phyloP scores from a whole-genome alignment of 306 rosid genomes.

The Vicia villosa region DNA sequence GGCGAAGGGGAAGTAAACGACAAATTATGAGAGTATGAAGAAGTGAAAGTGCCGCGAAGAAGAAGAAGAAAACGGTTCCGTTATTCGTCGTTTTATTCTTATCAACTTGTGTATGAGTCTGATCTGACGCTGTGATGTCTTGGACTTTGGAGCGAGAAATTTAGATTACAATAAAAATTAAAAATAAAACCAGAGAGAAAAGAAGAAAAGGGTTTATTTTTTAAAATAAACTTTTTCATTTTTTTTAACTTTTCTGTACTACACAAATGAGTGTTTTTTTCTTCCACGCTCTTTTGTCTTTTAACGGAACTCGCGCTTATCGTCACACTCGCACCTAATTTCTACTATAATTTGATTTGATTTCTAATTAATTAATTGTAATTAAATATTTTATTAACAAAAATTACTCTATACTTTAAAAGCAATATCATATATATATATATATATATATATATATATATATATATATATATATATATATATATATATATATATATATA shows the following conservation, averaged over 20 bases:
- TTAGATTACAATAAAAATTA: not conserved
- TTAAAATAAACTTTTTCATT: not conserved
- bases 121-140: conserved; percentile 39
- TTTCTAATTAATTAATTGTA: too few species aligned
- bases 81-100: conserved; percentile 40
- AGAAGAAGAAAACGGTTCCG: conserved; percentile 28
- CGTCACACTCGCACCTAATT: not conserved
- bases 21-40: not conserved
- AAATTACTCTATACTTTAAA: too few species aligned
- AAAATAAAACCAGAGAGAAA: not conserved
- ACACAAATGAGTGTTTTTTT: not conserved
- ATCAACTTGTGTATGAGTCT: conserved; percentile 42
- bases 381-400: too few species aligned
- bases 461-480: too few species aligned
- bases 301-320: not conserved
- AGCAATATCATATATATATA: too few species aligned
- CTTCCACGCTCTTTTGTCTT: conserved; percentile 22
- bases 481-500: too few species aligned
- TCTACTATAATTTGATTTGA: too few species aligned
- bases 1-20: conserved; percentile 23
- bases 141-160: conserved; percentile 37
- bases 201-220: not conserved
- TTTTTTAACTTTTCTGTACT: not conserved
- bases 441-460: too few species aligned
- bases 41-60: conserved; percentile 21